These are phyloP conservation scores for Tuctoria greenei DNA, from an alignment of 176 grass and related monocot species.

Conservation along the genomic window DNA sequence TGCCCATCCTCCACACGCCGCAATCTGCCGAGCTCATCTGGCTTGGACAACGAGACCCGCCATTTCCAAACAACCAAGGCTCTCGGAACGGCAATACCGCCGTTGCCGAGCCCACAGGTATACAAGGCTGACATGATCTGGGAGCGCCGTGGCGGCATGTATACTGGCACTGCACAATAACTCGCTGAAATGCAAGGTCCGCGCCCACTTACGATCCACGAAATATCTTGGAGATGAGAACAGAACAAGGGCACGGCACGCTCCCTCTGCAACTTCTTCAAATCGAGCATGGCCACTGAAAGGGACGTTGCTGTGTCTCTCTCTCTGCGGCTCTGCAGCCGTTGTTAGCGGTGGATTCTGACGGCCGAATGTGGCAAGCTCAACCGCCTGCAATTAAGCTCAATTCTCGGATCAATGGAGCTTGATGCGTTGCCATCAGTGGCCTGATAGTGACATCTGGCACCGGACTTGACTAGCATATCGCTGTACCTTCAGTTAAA, in stretches of 20 bases:
- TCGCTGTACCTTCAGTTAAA: no score
- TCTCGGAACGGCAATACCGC: background rate
- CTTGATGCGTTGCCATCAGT: slow-evolving; percentile 12
- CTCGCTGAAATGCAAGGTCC: background rate
- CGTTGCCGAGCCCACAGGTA: slow-evolving; percentile 35
- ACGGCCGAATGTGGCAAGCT: slow-evolving; percentile 2
- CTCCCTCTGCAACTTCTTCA: background rate
- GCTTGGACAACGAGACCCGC: background rate
- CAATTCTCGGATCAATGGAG: background rate
- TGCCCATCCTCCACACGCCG: background rate
- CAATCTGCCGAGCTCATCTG: background rate
- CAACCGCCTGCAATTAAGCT: slow-evolving; percentile 41
- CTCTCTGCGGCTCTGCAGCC: background rate
- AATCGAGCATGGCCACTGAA: slow-evolving; percentile 8
- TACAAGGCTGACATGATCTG: background rate
- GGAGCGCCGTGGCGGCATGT: background rate
- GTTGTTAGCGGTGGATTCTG: background rate
- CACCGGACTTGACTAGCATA: background rate
- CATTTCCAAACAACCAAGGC: background rate
- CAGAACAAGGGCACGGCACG: background rate
- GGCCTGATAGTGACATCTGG: background rate
- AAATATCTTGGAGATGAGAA: background rate
- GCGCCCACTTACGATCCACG: background rate
- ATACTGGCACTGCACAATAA: slow-evolving; percentile 9
- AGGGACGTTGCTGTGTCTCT: background rate